Percentiles rank a stretch among this genome's conserved stretches.
phyloP scores from a whole-genome alignment of 2,329 filamentous ascomycete genomes.

The Cytospora leucostoma region DNA sequence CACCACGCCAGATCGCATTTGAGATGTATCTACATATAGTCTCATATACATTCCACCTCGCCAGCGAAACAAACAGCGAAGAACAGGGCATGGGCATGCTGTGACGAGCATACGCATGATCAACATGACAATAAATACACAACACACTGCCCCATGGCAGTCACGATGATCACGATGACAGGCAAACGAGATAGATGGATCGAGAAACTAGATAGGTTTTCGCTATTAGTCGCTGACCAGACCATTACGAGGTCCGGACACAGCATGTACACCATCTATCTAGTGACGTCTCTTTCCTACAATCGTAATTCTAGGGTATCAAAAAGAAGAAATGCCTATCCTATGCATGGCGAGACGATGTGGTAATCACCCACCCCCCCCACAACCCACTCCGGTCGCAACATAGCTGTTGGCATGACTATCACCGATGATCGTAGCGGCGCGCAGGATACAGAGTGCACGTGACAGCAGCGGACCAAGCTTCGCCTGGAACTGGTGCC shows the following conservation, averaged over 20 bases:
- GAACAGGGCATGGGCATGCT: no score
- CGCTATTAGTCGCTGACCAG: no score
- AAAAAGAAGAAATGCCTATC: slow-evolving; percentile 11
- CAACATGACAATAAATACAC: no score
- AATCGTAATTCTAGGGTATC: slow-evolving; percentile 18
- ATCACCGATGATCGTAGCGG: not conserved
- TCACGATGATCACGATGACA: no score
- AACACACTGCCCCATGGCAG: no score
- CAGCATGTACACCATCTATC: not conserved
- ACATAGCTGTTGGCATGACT: not conserved
- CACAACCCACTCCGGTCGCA: not conserved
- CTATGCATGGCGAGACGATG: not conserved
- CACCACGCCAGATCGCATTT: no score
- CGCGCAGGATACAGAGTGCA: not conserved
- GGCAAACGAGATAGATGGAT: no score
- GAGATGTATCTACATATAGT: no score
- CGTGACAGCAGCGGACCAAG: not conserved
- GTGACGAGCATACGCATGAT: no score
- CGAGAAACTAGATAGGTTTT: no score
- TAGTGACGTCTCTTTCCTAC: not conserved
- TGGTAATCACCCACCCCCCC: not conserved
- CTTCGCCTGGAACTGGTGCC: not conserved
- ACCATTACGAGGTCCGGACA: no score
- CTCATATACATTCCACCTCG: not conserved
- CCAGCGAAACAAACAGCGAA: not conserved